phyloP scores from a whole-genome alignment of 75 land plant genomes.

The Selaginella tamariscina region DNA sequence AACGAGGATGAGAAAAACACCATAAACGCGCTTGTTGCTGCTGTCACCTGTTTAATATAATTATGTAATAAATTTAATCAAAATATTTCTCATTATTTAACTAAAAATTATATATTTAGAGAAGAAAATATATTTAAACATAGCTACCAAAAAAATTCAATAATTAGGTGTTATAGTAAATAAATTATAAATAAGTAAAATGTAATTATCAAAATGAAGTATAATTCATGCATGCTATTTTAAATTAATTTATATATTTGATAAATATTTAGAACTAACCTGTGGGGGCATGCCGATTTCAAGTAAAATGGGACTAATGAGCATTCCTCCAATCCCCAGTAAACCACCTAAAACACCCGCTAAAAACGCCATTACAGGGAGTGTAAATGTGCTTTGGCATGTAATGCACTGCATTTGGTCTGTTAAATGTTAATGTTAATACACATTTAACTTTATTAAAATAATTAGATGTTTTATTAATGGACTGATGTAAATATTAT shows the following conservation, averaged over 20 bases:
- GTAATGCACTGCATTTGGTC: neutral
- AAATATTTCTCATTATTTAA: neutral
- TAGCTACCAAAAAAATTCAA: no score
- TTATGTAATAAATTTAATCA: neutral
- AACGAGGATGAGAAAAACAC: conserved; percentile 77
- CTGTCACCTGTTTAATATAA: conserved; percentile 46
- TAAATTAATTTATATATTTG: neutral
- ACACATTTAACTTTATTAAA: no score
- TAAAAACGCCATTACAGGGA: conserved; percentile 48
- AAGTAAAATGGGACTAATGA: conserved; percentile 69
- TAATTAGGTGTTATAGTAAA: no score
- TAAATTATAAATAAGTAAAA: neutral
- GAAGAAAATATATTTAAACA: no score
- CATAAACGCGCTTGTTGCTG: conserved; percentile 70
- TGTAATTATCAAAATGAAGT: neutral
- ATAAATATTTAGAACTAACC: conserved; percentile 26
- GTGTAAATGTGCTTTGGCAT: conserved; percentile 14
- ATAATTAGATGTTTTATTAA: no score
- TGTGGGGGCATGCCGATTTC: conserved; percentile 68
- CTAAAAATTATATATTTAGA: neutral
- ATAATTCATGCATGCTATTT: neutral
- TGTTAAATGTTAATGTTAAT: no score
- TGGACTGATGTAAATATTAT: no score
- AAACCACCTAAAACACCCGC: conserved; percentile 72
- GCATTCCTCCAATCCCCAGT: conserved; percentile 77